A percentile compares a stretch with the other conserved stretches of the same genome.
These are phyloP conservation scores for Haberlea rhodopensis DNA, from an alignment of 257 asterid species.

Conservation along the genomic window DNA sequence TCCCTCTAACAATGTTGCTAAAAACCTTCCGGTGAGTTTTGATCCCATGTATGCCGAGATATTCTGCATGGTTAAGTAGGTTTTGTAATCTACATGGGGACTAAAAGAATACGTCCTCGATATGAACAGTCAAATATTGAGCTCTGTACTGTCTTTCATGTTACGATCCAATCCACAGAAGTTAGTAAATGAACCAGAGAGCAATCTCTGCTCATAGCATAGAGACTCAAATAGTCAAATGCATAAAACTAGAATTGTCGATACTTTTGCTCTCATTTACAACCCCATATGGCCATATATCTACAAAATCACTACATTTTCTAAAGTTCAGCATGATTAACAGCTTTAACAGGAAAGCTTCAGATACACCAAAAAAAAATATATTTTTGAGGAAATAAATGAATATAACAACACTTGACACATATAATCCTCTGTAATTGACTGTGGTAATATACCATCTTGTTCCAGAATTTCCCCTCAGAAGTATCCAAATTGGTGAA, in stretches of 20 bases:
- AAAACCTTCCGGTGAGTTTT: conserved; percentile 66
- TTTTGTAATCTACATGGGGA: neutral
- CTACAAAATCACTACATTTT: neutral
- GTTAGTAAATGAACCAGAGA: neutral
- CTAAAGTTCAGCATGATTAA: neutral
- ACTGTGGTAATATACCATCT: neutral
- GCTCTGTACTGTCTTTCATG: neutral
- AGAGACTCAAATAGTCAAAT: neutral
- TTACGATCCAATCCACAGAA: neutral
- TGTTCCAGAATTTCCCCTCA: neutral
- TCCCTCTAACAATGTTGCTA: conserved; percentile 77
- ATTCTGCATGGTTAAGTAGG: conserved; percentile 43
- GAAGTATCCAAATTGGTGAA: neutral
- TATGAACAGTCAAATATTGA: neutral
- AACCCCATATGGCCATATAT: neutral
- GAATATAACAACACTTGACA: conserved; percentile 7
- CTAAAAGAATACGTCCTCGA: neutral
- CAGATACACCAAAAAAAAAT: neutral
- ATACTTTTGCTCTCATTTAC: neutral
- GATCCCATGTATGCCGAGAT: conserved; percentile 89
- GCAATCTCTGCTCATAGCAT: neutral
- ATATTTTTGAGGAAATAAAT: neutral
- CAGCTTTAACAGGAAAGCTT: neutral
- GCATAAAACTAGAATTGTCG: neutral
- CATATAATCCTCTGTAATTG: neutral